phyloP scores from a whole-genome alignment of 441 rosid species.

The Erodium texanum region DNA sequence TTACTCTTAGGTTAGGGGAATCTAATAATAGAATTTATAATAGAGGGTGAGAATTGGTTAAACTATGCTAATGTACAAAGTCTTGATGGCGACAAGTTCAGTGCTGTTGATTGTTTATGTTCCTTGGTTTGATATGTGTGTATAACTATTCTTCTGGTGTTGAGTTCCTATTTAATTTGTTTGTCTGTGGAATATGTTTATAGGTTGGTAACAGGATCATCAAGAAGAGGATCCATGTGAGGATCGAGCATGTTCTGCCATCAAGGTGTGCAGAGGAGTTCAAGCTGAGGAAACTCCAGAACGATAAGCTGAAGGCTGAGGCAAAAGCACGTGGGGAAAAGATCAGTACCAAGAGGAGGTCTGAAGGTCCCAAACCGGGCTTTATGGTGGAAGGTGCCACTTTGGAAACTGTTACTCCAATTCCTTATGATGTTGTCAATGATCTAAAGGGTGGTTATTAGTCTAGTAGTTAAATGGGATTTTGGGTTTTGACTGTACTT shows the following conservation, averaged over 20 bases:
- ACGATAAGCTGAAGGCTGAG: slow-evolving; percentile 20
- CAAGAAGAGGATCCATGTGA: slow-evolving; percentile 14
- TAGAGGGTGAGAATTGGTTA: no score
- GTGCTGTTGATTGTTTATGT: neutral
- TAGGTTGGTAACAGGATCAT: slow-evolving; percentile 21
- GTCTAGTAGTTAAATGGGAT: neutral
- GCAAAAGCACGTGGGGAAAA: slow-evolving; percentile 21
- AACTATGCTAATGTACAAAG: no score
- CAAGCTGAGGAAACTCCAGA: slow-evolving; percentile 19
- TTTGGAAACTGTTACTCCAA: slow-evolving; percentile 20
- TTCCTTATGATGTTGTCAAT: slow-evolving; percentile 14
- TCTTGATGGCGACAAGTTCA: neutral
- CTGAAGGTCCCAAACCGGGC: slow-evolving; percentile 23
- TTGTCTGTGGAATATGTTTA: neutral
- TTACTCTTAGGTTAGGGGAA: neutral
- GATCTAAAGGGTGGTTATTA: slow-evolving; percentile 22
- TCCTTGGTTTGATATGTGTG: neutral
- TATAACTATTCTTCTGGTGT: neutral
- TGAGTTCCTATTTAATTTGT: neutral
- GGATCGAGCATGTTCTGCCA: slow-evolving; percentile 22
- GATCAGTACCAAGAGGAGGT: slow-evolving; percentile 22
- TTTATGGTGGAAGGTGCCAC: slow-evolving; percentile 23
- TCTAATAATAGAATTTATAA: no score
- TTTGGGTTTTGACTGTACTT: neutral
- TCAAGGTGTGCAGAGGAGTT: slow-evolving; percentile 20